Evolutionary conservation across 371 early-diverging fungal species (phyloP).

Genomic region (Mortierella sp.): DNA sequence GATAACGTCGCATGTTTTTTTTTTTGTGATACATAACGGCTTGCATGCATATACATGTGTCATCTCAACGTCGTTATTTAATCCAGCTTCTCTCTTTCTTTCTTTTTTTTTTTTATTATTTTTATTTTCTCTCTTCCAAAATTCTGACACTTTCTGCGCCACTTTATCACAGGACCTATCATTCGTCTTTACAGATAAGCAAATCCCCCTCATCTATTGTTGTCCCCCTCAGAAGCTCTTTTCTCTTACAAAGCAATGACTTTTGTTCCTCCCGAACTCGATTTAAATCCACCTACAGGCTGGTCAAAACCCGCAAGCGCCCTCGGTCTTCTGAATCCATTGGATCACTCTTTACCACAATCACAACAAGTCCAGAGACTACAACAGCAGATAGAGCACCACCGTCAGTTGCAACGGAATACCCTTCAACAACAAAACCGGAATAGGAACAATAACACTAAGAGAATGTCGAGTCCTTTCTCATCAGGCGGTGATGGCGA

Average conservation of each 20-base stretch:
- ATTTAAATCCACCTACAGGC: constrained; percentile 42
- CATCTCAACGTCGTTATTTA: no score
- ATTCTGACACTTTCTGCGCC: not conserved
- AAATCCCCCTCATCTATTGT: not conserved
- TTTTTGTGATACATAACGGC: not conserved
- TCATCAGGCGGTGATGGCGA: not conserved
- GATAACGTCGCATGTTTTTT: no score
- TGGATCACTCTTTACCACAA: constrained; percentile 31
- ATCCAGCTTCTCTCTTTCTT: not conserved
- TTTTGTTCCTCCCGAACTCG: constrained; percentile 35
- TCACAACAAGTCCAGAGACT: constrained; percentile 44
- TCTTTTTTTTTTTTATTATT: no score
- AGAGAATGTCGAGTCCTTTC: not conserved
- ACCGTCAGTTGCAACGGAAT: constrained; percentile 34
- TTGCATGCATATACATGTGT: not conserved
- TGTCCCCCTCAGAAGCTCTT: not conserved
- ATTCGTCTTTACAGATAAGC: not conserved
- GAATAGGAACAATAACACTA: not conserved
- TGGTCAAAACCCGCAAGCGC: constrained; percentile 53
- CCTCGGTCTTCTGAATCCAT: constrained; percentile 39
- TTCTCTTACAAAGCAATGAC: constrained; percentile 5
- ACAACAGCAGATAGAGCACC: constrained; percentile 48
- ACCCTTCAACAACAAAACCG: constrained; percentile 3
- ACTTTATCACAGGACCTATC: not conserved
- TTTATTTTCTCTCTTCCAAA: not conserved